These are phyloP conservation scores for Nicotiana paniculata DNA, from an alignment of 257 asterid genomes.

Conservation along the genomic window DNA sequence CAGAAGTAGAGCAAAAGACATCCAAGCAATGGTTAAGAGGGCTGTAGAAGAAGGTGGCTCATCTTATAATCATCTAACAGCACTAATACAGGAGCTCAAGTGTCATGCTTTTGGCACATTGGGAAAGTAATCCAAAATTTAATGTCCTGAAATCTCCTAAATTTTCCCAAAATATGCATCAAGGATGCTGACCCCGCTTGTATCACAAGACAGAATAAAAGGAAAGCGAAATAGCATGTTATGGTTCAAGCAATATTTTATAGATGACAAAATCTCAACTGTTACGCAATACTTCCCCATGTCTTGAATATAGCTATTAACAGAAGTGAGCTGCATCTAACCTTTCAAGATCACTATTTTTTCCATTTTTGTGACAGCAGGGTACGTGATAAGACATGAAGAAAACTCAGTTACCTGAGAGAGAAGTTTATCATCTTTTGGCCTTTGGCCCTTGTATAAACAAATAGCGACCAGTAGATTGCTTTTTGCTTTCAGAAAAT, in stretches of 20 bases:
- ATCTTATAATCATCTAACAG: conserved; percentile 12
- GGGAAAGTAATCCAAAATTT: background rate
- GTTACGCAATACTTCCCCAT: background rate
- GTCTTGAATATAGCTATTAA: background rate
- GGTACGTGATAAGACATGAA: background rate
- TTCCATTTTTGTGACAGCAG: background rate
- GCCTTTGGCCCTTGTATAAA: background rate
- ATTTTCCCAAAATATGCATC: background rate
- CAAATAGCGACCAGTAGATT: background rate
- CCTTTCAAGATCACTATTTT: background rate
- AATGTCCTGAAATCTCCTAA: background rate
- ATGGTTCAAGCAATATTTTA: background rate
- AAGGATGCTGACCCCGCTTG: background rate
- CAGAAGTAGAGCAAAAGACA: conserved; percentile 6
- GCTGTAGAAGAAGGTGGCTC: conserved; percentile 24
- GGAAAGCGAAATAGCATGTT: background rate
- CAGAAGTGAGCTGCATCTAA: background rate
- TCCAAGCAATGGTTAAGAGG: background rate
- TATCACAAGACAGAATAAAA: background rate
- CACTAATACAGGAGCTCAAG: conserved; percentile 12
- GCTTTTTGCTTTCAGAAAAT: background rate
- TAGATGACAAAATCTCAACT: background rate
- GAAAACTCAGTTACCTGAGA: background rate
- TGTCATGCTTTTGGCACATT: conserved; percentile 4
- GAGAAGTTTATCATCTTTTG: background rate